These are phyloP conservation scores for Carpinus viminea DNA, from an alignment of 306 rosid species.

Conservation along the genomic window DNA sequence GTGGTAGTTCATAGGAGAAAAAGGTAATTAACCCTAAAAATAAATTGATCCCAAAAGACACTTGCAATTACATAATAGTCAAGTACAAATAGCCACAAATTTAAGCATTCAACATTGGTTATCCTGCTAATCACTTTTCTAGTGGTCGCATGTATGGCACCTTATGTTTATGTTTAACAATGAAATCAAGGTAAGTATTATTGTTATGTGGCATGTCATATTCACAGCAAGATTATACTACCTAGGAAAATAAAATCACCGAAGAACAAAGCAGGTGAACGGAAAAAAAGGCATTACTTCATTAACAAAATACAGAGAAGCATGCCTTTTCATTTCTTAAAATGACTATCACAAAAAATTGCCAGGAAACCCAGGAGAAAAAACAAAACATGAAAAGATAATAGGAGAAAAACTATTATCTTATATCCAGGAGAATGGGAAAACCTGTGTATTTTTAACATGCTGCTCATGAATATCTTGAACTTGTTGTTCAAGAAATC, in stretches of 20 bases:
- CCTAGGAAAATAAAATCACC: background rate
- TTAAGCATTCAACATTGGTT: background rate
- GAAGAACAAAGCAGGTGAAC: background rate
- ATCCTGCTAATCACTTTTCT: background rate
- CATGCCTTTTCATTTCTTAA: background rate
- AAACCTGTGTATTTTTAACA: constrained; percentile 70
- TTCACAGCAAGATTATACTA: background rate
- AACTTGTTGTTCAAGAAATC: constrained; percentile 63
- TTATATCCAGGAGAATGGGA: constrained; percentile 21
- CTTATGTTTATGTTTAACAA: background rate
- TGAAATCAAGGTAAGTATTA: background rate
- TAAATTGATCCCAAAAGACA: too few species aligned
- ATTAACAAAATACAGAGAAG: background rate
- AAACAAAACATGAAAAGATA: constrained; percentile 3
- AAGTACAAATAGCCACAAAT: background rate
- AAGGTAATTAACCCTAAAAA: too few species aligned
- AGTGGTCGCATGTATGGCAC: background rate
- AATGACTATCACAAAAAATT: background rate
- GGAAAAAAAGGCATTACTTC: background rate
- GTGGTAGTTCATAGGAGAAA: too few species aligned
- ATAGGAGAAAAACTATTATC: constrained; percentile 1
- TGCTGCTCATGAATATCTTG: constrained; percentile 68
- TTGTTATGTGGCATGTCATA: background rate
- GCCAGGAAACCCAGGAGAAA: background rate
- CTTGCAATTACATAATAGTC: too few species aligned